Percentiles rank a stretch among this genome's conserved stretches.
Conservation (phyloP, 2,329 filamentous ascomycete species). For the Mycosphaerella sp. region DNA sequence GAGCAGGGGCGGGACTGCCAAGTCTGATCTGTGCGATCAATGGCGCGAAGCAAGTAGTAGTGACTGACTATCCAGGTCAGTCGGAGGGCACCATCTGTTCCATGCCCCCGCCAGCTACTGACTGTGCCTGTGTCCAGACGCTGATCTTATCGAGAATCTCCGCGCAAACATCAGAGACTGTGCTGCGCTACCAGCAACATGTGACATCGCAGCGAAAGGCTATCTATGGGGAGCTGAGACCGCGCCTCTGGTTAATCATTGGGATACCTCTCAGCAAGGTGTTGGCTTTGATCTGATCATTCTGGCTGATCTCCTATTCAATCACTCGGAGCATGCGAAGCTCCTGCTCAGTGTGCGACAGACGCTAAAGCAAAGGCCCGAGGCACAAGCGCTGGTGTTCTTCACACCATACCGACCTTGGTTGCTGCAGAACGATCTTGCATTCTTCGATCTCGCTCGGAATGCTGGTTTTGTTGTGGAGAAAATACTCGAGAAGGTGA, state of each 20-base stretch:
- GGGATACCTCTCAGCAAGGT: constrained; percentile 39
- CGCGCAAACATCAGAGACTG: constrained; percentile 64
- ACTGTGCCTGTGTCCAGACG: constrained; percentile 53
- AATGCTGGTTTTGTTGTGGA: constrained; percentile 67
- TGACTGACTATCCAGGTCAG: constrained; percentile 63
- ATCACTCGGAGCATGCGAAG: constrained; percentile 78
- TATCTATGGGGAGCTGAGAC: constrained; percentile 76
- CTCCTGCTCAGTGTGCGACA: constrained; percentile 64
- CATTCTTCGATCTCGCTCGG: constrained; percentile 73
- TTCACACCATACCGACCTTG: constrained; percentile 93
- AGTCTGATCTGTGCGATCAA: constrained; percentile 69
- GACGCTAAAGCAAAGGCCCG: constrained; percentile 53
- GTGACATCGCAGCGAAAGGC: constrained; percentile 48
- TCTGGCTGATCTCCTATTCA: constrained; percentile 83
- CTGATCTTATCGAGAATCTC: constrained; percentile 74
- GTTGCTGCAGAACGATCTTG: constrained; percentile 76
- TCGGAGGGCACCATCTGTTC: background rate
- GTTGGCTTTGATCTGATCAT: constrained; percentile 71
- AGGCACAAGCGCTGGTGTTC: constrained; percentile 71
- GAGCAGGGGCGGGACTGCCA: constrained; percentile 72
- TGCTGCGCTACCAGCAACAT: constrained; percentile 34
- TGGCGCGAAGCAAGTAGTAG: constrained; percentile 61
- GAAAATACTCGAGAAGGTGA: constrained; percentile 71
- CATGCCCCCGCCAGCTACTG: background rate
- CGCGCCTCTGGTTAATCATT: constrained; percentile 50